Evolutionary conservation across 192 early-diverging fungal genomes (phyloP), one percentile per base, ranked within the genome.

Genomic region (Glomus cerebriforme): DNA sequence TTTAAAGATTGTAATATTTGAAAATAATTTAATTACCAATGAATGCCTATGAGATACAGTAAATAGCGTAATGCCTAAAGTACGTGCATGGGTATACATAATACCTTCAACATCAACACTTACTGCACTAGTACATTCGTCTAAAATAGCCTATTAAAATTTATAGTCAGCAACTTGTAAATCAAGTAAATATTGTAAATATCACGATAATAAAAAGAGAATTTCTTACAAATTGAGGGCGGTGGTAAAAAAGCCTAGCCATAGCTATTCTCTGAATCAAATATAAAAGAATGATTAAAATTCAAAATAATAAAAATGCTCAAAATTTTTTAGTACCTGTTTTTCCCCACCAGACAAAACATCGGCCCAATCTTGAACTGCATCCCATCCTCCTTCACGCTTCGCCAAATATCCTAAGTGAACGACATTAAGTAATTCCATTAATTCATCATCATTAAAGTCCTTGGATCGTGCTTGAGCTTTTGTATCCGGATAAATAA

Each of bases 161-260:
- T 34, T 19, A 59, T 26, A 79, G 54, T 34, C 1, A 58, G 60
- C 49, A 47, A 31, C 31, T 12, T 45, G 32, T 43, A 43, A 43
- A 35, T 19, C 19, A 17, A 35, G 39, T 39, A 49, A n/a, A n/a
- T n/a, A n/a, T n/a, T n/a, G n/a, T n/a, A n/a, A n/a, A 12, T 19
- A n/a, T 12, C 1, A 17, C 2, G 9, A 77, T 13, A 67, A 17
- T 5, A 67, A 35, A 32, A 32, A 75, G 43, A 24, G 9, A 59
- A 49, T 17, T 35, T 79, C 82, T 85, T 85, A 91, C 95, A 82
- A 90, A 96, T 69, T 90, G 89, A 10, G 95, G 95, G 27, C 82
- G 83, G 84, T 96, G 95, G 84, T 95, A 96, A 77, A 95, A 95
- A 32, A 96, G 79, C 17, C 95, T 82, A n/a, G 94, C 94, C 93